These are phyloP conservation scores for Durotheca rogersii DNA, from an alignment of 495 filamentous ascomycete genomes.

Conservation along the genomic window DNA sequence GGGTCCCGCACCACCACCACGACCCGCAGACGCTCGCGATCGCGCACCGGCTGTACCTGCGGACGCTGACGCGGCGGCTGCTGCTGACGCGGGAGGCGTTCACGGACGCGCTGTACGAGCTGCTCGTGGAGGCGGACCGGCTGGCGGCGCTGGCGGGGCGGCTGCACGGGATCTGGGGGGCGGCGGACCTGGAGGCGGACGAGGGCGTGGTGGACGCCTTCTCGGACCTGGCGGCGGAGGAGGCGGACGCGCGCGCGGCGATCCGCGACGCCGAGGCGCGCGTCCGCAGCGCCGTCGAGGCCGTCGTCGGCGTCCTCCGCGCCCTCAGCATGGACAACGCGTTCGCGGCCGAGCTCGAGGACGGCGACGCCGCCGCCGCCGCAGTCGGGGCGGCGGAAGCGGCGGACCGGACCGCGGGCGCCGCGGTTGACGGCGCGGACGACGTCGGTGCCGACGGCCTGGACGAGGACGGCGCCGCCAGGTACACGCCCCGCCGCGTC, in stretches of 20 bases:
- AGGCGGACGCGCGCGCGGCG: slow-evolving; percentile 60
- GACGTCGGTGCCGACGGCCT: slow-evolving; percentile 12
- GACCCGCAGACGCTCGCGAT: slow-evolving; percentile 83
- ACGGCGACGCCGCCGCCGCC: slow-evolving; percentile 27
- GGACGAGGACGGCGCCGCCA: slow-evolving; percentile 41
- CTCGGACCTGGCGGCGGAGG: slow-evolving; percentile 67
- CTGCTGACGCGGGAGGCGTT: slow-evolving; percentile 71
- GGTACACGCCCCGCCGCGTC: slow-evolving; percentile 62
- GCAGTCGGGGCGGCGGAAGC: no score
- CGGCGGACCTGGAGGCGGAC: slow-evolving; percentile 74
- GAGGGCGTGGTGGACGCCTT: slow-evolving; percentile 75
- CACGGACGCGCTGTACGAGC: slow-evolving; percentile 65
- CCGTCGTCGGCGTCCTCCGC: slow-evolving; percentile 57
- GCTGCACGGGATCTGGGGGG: slow-evolving; percentile 68
- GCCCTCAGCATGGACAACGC: slow-evolving; percentile 30
- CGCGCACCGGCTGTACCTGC: slow-evolving; percentile 75
- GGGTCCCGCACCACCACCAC: no score
- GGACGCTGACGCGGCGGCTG: slow-evolving; percentile 62
- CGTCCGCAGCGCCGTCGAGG: slow-evolving; percentile 62
- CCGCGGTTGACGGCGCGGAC: slow-evolving; percentile 23
- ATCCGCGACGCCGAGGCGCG: slow-evolving; percentile 53
- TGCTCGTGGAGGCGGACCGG: slow-evolving; percentile 72
- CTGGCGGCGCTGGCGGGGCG: slow-evolving; percentile 73
- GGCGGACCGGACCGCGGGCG: no score
- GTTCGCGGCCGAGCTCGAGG: slow-evolving; percentile 33